Evolutionary conservation across 208 protist species (phyloP).

Genomic region (Trypanosoma avium): DNA sequence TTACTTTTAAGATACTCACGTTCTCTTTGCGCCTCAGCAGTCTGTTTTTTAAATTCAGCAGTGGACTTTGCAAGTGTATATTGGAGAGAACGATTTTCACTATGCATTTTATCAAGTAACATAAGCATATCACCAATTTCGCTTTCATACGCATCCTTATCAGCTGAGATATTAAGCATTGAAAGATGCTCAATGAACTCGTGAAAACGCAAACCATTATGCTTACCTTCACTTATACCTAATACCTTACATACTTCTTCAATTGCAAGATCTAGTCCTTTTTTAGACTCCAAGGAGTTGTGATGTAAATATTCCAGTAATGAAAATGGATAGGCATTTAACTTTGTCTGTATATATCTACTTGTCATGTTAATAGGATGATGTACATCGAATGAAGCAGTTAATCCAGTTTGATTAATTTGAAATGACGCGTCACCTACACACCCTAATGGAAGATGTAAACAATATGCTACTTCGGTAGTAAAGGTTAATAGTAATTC

Average conservation of each 20-base stretch:
- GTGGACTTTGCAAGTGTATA: conserved; percentile 49
- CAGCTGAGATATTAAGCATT: conserved; percentile 27
- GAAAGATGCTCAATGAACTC: conserved; percentile 50
- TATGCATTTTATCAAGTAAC: conserved; percentile 46
- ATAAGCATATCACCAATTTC: conserved; percentile 64
- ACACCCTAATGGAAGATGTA: conserved; percentile 34
- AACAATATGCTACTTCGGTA: conserved; percentile 34
- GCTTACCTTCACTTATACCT: conserved; percentile 32
- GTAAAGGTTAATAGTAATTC: conserved; percentile 34
- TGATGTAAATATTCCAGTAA: conserved; percentile 35
- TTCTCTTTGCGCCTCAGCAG: conserved; percentile 42
- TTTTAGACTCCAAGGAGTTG: conserved; percentile 26
- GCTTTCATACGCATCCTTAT: conserved; percentile 66
- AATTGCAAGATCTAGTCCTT: conserved; percentile 50
- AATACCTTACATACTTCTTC: conserved; percentile 36
- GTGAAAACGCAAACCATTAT: conserved; percentile 40
- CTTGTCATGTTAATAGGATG: conserved; percentile 28
- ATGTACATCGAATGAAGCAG: conserved; percentile 33
- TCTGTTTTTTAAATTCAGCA: conserved; percentile 43
- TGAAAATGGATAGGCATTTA: conserved; percentile 35
- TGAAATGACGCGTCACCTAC: conserved; percentile 29
- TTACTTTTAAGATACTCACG: conserved; percentile 31
- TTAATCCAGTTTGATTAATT: conserved; percentile 21
- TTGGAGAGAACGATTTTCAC: conserved; percentile 55
- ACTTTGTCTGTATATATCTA: conserved; percentile 28